These are phyloP conservation scores for Sporothrix pallida DNA, from an alignment of 2,329 filamentous ascomycete genomes.

Conservation along the genomic window DNA sequence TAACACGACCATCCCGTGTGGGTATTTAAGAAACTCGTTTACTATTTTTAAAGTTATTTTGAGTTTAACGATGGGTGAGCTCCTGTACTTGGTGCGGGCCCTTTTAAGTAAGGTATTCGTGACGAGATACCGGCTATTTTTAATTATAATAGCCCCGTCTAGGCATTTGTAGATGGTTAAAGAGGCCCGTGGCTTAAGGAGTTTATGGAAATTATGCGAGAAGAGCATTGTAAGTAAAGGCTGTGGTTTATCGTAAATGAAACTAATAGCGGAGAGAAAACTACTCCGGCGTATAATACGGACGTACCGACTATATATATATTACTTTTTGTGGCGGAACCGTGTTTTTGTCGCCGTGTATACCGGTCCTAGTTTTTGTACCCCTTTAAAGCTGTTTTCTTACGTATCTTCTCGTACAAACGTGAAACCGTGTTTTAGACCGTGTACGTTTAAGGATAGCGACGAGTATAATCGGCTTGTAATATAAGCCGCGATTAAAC, in stretches of 20 bases:
- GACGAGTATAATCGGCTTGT: background rate
- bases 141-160: background rate
- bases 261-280: background rate
- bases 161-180: conserved; percentile 4
- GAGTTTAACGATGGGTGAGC: conserved; percentile 19
- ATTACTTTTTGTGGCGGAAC: background rate
- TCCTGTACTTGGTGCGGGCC: background rate
- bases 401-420: conserved; percentile 1
- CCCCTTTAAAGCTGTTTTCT: conserved; percentile 7
- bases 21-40: conserved; percentile 7
- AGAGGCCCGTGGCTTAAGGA: background rate
- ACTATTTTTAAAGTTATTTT: conserved; percentile 13
- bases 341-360: background rate
- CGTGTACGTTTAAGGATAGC: background rate
- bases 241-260: background rate
- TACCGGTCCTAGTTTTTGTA: background rate
- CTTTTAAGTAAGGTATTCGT: background rate
- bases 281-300: background rate
- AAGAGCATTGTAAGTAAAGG: background rate
- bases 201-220: background rate
- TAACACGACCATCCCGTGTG: background rate
- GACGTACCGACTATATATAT: conserved; percentile 18
- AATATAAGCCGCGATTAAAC: too few relatives aligned
- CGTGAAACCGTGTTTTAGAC: background rate
- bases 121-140: conserved; percentile 8